Base-by-base conservation (phyloP, 495 filamentous ascomycete genomes). In the Talaromyces nanjingensis region DNA sequence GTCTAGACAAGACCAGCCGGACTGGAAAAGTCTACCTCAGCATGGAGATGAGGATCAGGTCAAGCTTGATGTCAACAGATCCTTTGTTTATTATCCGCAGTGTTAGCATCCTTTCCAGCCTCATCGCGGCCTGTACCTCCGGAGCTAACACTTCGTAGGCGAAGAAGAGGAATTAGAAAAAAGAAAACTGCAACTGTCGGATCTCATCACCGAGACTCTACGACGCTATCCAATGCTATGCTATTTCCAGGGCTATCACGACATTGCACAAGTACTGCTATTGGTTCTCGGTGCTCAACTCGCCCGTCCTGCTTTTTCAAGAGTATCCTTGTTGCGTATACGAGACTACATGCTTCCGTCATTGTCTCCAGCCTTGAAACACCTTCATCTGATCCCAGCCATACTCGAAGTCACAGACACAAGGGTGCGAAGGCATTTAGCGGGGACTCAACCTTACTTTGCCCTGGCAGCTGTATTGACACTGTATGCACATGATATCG, bases 221-320 rank as follows among this genome's bases (percentile, higher is more conserved):
- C 84, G 94, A 18, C 82, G 84, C 9, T 82, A 97, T 69, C 96
- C 94, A 4, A 87, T 89, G 78, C 87, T 98, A 12, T 89, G 85
- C 76, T 98, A 98, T 76, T 98, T 98, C 77, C 94, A 98, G 80
- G 94, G 94, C 65, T 98, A 96, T 75, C 94, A 98, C 72, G 94
- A 98, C 75, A 97, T 98, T 69, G 93, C 90, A 66, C 96, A 98
- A 72, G 94, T 98, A n/a, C 80, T 98, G 55, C 84, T 97, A 4
- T 83, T 98, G 16, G 91, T 96, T 6, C 79, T 98, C 2, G 89
- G 87, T 20, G 72, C 77, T 37, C 80, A 84, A 5, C 63, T 77
- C n/a, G 73, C 81, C 3, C 70, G 79, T 29, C 68, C 75, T 3
- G 86, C 89, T 31, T 86, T 96, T 14, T 79, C 89, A 34, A 89